Evolutionary conservation across 805 yeast genomes (phyloP), one percentile per base, ranked within the genome.

Genomic region (Wickerhamiella nectarea): DNA sequence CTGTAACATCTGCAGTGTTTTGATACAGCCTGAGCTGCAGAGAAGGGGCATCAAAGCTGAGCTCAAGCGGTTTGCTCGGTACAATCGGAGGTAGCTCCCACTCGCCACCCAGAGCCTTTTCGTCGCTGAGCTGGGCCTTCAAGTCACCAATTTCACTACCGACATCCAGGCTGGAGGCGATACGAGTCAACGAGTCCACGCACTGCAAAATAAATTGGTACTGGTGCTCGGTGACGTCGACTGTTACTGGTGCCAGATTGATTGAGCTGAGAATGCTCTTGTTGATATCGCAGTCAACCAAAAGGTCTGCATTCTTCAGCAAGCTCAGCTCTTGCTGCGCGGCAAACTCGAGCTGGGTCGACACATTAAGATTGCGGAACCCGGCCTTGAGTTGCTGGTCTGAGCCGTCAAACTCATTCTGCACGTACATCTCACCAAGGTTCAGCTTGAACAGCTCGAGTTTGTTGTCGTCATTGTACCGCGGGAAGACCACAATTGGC

Each of bases 401-500:
- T 2, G 29, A 17, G 5, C 41, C 47, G 2, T 49, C 55, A 56
- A 83, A 86, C 9, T 59, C 59, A 58, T 87, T 91, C 3, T 68
- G 63, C 14, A 86, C 74, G 50, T 71, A 78, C 8, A 91, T 63
- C 56, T 89, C 95, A 50, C 98, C 98, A 41, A 87, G 67, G 52
- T 83, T 75, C 14, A 80, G 74, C 0, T 80, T 76, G 26, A 89
- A 57, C 15, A 71, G 63, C 54, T 89, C 71, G 75, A 40, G 35
- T 3, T 34, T 14, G 2, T 62, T 52, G 25, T 63, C 63, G 2
- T 53, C 56, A 1, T 60, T 56, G 24, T 69, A 64, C 43, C 31
- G 31, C 0, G 97, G 95, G 54, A 86, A 85, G 2, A 80, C 75
- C 29, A 91, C 66, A 8, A 80, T 80, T 0, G 98, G 99, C 1